Percentiles rank a stretch among this genome's conserved stretches.
These are phyloP conservation scores for Fusarium redolens DNA, from an alignment of 2,329 filamentous ascomycete species.

Conservation along the genomic window DNA sequence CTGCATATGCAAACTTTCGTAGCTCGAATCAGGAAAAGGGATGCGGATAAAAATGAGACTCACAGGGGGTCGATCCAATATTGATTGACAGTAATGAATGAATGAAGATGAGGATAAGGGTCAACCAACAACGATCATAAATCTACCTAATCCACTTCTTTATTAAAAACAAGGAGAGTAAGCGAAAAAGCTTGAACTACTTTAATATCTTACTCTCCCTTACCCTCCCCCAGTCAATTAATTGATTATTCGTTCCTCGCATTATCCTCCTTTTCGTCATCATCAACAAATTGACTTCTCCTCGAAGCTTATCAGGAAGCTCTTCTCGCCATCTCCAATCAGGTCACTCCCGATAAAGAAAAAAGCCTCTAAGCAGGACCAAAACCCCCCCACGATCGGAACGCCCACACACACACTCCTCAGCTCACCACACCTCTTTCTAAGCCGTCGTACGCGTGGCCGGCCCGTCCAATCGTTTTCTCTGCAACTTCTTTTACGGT, in stretches of 20 bases:
- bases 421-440: conserved; percentile 3
- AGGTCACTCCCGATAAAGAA: not conserved
- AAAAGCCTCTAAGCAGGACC: not conserved
- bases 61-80: conserved; percentile 8
- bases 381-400: conserved; percentile 28
- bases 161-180: conserved; percentile 2
- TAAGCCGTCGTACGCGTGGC: conserved; percentile 24
- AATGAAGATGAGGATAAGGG: conserved; percentile 13
- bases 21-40: conserved; percentile 25
- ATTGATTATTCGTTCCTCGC: not conserved
- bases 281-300: not conserved
- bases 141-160: not conserved
- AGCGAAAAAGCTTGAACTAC: conserved; percentile 9
- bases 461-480: conserved; percentile 15
- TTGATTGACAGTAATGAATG: not conserved
- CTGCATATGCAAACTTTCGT: conserved; percentile 11
- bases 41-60: conserved; percentile 8
- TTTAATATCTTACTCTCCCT: conserved; percentile 5
- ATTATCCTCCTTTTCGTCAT: conserved; percentile 5
- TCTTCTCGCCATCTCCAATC: not conserved
- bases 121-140: not conserved
- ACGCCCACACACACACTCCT: conserved; percentile 3
- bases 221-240: not conserved
- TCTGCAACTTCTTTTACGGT: conserved; percentile 13
- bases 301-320: conserved; percentile 12